Evolutionary conservation across 257 asterid species (phyloP), one percentile per base, ranked within the genome.

Genomic region (Forsythia viridissima): DNA sequence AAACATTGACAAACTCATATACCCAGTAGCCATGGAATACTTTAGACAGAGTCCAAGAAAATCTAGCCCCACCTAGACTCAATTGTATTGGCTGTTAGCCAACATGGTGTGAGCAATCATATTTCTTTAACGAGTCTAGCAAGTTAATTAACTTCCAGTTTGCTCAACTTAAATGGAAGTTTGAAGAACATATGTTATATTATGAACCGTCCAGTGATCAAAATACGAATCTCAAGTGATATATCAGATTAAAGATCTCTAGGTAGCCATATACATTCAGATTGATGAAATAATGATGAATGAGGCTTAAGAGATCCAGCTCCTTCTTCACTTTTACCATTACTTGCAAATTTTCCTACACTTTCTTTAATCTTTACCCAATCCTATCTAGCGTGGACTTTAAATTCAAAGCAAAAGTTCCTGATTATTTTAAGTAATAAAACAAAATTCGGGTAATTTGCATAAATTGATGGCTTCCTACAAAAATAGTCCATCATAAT

Each of bases 21-120:
- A 70, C 48, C 71, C 71, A 73, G 42, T 15, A 3, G 66, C 40
- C 51, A 40, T 65, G 78, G 63, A 71, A 57, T 63, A 51, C 42
- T 70, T 52, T 24, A 9, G 70, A 63, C 15, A 63, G n/a, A 63
- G 15, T 30, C 70, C 39, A 10, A n/a, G 5, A 20, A 63, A 21
- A 10, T 12, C 70, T 10, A 30, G n/a, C 40, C 18, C 37, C 2
- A 13, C 6, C 40, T 63, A 11, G 37, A 63, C n/a, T 8, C 39
- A 24, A 63, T 30, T 30, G 70, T 63, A 63, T 10, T 63, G 38
- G 39, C 8, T 9, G 70, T 63, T 63, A 30, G n/a, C 70, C 18
- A 59, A 20, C 67, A 59, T 21, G 39, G 2, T 63, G 6, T 63
- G 70, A 63, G 36, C 40, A 63, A 10, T 63, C 70, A 9, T 63